phyloP scores from a whole-genome alignment of 164 flowering plant species.

The Kalanchoe fedtschenkoi region DNA sequence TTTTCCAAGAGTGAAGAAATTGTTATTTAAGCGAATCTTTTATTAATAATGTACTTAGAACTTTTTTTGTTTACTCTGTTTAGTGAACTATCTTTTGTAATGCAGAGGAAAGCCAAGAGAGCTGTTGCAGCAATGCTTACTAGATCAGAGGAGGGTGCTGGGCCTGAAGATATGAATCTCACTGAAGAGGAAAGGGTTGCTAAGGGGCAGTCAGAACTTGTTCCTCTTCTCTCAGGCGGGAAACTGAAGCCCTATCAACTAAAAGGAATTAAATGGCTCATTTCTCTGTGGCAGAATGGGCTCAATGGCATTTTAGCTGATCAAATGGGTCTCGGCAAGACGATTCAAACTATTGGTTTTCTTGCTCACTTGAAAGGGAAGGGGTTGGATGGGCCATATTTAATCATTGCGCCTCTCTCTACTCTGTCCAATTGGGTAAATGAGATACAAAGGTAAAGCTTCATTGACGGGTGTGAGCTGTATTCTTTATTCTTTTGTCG shows the following conservation, averaged over 20 bases:
- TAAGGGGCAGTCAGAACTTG: slow-evolving; percentile 78
- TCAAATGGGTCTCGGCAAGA: slow-evolving; percentile 99
- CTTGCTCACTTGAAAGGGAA: slow-evolving; percentile 90
- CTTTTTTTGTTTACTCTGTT: neutral
- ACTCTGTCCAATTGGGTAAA: slow-evolving; percentile 89
- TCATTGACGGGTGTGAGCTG: neutral
- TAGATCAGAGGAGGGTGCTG: slow-evolving; percentile 49
- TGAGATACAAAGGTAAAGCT: slow-evolving; percentile 61
- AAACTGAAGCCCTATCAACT: slow-evolving; percentile 77
- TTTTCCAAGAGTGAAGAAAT: neutral
- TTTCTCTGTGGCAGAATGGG: slow-evolving; percentile 97
- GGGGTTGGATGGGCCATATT: slow-evolving; percentile 79
- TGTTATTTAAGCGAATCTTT: too few relatives aligned
- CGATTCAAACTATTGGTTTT: slow-evolving; percentile 90
- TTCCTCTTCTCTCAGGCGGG: slow-evolving; percentile 89
- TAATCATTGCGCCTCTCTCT: slow-evolving; percentile 87
- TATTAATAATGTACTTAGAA: too few relatives aligned
- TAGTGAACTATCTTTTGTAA: neutral
- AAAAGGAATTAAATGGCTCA: slow-evolving; percentile 96
- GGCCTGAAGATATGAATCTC: slow-evolving; percentile 39
- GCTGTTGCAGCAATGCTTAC: slow-evolving; percentile 94
- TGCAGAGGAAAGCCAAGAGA: slow-evolving; percentile 69
- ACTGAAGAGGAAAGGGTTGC: slow-evolving; percentile 65
- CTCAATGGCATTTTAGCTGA: slow-evolving; percentile 95
- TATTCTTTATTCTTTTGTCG: neutral